A percentile compares a stretch with the other conserved stretches of the same genome.
These are phyloP conservation scores for Pseudocercospora fuligena DNA, from an alignment of 2,329 filamentous ascomycete species.

Conservation along the genomic window DNA sequence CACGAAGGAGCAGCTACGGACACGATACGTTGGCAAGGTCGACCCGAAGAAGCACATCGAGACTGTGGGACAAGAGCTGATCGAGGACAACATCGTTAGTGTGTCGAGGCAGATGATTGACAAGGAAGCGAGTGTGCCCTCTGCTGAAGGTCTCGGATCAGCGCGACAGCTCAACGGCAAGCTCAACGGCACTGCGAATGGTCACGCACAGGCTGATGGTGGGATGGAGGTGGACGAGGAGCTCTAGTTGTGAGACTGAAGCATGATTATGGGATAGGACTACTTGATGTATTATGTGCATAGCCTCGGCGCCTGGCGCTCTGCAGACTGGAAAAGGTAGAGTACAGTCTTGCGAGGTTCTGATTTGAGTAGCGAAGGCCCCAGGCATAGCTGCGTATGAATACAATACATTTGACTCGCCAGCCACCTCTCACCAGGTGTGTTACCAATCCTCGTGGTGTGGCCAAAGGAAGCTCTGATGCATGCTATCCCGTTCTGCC, in stretches of 20 bases:
- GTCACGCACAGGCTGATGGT: slow-evolving; percentile 20
- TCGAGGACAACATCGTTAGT: slow-evolving; percentile 98
- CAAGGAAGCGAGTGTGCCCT: slow-evolving; percentile 93
- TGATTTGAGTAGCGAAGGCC: not conserved
- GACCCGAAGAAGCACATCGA: slow-evolving; percentile 99
- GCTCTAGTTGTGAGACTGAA: slow-evolving; percentile 24
- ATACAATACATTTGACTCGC: not conserved
- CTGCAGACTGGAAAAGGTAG: slow-evolving; percentile 6
- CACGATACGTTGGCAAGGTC: slow-evolving; percentile 96
- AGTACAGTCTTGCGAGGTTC: slow-evolving; percentile 4
- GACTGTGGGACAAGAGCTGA: slow-evolving; percentile 92
- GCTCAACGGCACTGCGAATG: slow-evolving; percentile 20
- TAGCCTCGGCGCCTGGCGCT: slow-evolving; percentile 24
- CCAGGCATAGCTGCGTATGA: not conserved
- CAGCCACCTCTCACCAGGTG: not conserved
- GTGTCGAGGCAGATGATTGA: slow-evolving; percentile 99
- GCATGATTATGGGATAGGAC: slow-evolving; percentile 6
- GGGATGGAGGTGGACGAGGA: slow-evolving; percentile 36
- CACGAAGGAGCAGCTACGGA: slow-evolving; percentile 97
- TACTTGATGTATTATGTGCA: slow-evolving; percentile 20
- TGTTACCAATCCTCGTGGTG: not conserved
- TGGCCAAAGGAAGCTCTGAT: too few species aligned
- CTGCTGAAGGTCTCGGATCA: slow-evolving; percentile 54
- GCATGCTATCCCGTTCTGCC: not conserved
- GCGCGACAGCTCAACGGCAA: slow-evolving; percentile 24